These are phyloP conservation scores for Farysia itapuensis DNA, from an alignment of 1,284 basidiomycete species.

Conservation along the genomic window DNA sequence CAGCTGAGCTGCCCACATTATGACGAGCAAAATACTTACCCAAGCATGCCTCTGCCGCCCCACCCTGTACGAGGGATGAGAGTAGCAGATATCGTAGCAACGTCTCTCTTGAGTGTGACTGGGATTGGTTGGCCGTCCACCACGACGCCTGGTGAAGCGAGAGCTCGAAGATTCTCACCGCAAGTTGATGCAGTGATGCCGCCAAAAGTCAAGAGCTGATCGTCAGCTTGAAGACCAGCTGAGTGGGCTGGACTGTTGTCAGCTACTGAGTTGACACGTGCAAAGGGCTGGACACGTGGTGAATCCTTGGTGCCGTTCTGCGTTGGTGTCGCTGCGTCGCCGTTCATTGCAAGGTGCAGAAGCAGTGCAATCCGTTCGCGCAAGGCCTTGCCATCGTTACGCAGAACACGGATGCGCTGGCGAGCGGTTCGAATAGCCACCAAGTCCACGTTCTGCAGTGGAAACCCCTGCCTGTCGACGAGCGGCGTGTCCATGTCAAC, in stretches of 20 bases:
- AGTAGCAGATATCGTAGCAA: conserved; percentile 1
- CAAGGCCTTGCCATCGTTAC: conserved; percentile 39
- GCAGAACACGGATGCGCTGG: conserved; percentile 32
- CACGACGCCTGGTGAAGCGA: conserved; percentile 24
- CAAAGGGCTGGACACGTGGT: conserved; percentile 9
- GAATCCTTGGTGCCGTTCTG: background rate
- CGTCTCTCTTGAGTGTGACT: conserved; percentile 1
- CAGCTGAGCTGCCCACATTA: no score
- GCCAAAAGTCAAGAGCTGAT: conserved; percentile 28
- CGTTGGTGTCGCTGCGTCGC: conserved; percentile 1
- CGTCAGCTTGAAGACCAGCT: conserved; percentile 25
- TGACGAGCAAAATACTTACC: no score
- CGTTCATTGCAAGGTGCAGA: conserved; percentile 37
- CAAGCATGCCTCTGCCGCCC: conserved; percentile 44
- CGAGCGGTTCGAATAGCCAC: conserved; percentile 41
- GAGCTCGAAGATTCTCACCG: conserved; percentile 13
- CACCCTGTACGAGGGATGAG: conserved; percentile 22
- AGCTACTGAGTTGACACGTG: conserved; percentile 35
- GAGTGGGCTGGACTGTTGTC: conserved; percentile 26
- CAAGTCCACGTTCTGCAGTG: conserved; percentile 39
- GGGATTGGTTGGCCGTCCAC: conserved; percentile 14
- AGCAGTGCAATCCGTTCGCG: conserved; percentile 22
- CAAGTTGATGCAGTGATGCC: conserved; percentile 6
- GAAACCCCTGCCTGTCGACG: conserved; percentile 45
- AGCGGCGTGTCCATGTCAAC: conserved; percentile 31